phyloP scores from a whole-genome alignment of 192 early-diverging fungal genomes.

The Chytriomyces hyalinus region DNA sequence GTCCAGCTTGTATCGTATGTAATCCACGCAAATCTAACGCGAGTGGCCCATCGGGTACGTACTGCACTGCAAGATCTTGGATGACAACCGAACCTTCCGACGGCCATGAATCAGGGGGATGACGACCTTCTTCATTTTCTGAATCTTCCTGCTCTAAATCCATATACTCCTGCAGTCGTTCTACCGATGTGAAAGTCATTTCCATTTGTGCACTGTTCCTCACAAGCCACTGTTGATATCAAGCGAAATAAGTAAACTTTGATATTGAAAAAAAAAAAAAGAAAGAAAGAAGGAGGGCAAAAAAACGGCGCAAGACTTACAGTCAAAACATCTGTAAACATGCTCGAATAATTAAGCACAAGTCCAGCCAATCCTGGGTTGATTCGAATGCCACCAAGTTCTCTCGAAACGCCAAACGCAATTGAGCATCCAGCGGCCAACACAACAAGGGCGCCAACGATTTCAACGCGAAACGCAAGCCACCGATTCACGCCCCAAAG shows the following conservation, averaged over 20 bases:
- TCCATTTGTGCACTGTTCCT: constrained; percentile 57
- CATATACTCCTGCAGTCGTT: constrained; percentile 83
- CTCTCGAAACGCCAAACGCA: constrained; percentile 20
- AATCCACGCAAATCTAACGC: constrained; percentile 14
- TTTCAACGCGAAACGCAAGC: constrained; percentile 69
- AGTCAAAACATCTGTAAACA: constrained; percentile 73
- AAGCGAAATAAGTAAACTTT: neutral
- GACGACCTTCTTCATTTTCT: constrained; percentile 37
- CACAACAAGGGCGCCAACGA: constrained; percentile 76
- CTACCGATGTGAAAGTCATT: constrained; percentile 79
- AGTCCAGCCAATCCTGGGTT: constrained; percentile 90
- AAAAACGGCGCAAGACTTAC: constrained; percentile 10
- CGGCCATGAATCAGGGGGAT: constrained; percentile 34
- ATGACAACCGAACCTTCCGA: neutral
- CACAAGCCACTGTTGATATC: constrained; percentile 25
- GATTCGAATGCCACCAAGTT: constrained; percentile 38
- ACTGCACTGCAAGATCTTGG: constrained; percentile 16
- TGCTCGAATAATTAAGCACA: constrained; percentile 80
- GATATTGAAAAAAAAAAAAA: neutral
- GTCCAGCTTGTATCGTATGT: constrained; percentile 24
- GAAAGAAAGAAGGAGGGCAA: neutral
- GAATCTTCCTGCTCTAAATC: constrained; percentile 74
- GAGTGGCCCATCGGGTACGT: constrained; percentile 16
- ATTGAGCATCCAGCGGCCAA: constrained; percentile 67
- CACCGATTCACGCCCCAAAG: constrained; percentile 84